Evolutionary conservation across 352 stramenopile species (phyloP).

Genomic region (Pythium rhizo-oryzae): DNA sequence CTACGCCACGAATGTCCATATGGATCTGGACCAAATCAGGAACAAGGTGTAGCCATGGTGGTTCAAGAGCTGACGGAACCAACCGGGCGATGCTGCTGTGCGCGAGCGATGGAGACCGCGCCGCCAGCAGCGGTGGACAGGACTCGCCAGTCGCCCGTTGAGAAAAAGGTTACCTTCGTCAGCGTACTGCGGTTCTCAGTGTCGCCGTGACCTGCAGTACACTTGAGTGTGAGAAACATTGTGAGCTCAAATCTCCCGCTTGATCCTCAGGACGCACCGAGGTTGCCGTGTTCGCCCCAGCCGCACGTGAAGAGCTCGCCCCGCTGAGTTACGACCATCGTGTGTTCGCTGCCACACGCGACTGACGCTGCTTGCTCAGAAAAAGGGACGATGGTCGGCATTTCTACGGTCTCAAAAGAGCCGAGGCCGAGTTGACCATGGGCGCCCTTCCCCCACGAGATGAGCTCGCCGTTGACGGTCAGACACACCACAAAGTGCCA

Average conservation of each 20-base stretch:
- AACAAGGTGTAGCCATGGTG: constrained; percentile 1
- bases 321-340: constrained; percentile 49
- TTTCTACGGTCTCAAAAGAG: constrained; percentile 10
- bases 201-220: constrained; percentile 55
- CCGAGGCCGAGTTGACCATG: constrained; percentile 69
- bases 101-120: constrained; percentile 65
- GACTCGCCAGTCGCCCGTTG: constrained; percentile 32
- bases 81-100: background rate
- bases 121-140: constrained; percentile 46
- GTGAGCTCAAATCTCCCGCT: background rate
- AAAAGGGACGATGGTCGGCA: constrained; percentile 32
- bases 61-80: background rate
- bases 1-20: background rate
- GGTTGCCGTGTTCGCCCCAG: constrained; percentile 85
- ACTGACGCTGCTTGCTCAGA: constrained; percentile 36
- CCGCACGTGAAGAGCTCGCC: constrained; percentile 78
- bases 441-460: constrained; percentile 77
- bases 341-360: constrained; percentile 78
- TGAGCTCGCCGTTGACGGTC: constrained; percentile 31
- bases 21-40: constrained; percentile 1
- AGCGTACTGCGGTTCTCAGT: constrained; percentile 42
- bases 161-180: constrained; percentile 56
- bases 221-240: background rate
- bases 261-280: constrained; percentile 43
- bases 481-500: constrained; percentile 83